Evolutionary conservation across 306 rosid genomes (phyloP).

Genomic region (Rubus parviflorus): DNA sequence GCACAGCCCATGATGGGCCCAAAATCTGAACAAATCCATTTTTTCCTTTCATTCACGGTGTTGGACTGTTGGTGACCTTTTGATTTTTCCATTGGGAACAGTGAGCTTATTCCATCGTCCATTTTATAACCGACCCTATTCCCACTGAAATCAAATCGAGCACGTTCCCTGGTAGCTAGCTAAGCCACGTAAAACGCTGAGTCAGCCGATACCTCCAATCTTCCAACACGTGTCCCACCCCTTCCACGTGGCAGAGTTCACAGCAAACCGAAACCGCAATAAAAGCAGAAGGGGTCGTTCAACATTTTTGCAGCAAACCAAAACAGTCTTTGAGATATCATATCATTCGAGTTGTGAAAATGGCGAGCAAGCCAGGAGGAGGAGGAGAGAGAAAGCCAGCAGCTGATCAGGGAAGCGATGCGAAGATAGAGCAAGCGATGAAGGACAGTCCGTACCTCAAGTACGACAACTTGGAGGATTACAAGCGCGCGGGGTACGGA

Average conservation of each 20-base stretch:
- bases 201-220: neutral
- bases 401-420: constrained; percentile 2
- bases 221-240: neutral
- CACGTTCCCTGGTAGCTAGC: neutral
- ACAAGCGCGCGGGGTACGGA: constrained; percentile 73
- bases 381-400: neutral
- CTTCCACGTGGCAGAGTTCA: neutral
- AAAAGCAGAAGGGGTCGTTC: neutral
- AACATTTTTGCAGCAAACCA: neutral
- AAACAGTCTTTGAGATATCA: neutral
- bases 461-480: constrained; percentile 67
- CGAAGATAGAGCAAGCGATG: constrained; percentile 48
- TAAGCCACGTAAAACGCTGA: neutral
- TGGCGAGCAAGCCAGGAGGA: constrained; percentile 7
- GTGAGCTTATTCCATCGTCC: neutral
- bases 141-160: neutral
- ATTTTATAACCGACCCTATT: neutral
- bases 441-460: constrained; percentile 73
- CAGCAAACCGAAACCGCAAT: neutral
- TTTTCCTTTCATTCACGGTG: no score
- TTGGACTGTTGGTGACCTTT: no score
- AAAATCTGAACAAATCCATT: no score
- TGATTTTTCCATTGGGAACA: neutral
- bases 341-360: neutral
- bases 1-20: neutral